These are phyloP conservation scores for Zygnema cylindricum DNA, from an alignment of 139 green algal genomes.

Conservation along the genomic window DNA sequence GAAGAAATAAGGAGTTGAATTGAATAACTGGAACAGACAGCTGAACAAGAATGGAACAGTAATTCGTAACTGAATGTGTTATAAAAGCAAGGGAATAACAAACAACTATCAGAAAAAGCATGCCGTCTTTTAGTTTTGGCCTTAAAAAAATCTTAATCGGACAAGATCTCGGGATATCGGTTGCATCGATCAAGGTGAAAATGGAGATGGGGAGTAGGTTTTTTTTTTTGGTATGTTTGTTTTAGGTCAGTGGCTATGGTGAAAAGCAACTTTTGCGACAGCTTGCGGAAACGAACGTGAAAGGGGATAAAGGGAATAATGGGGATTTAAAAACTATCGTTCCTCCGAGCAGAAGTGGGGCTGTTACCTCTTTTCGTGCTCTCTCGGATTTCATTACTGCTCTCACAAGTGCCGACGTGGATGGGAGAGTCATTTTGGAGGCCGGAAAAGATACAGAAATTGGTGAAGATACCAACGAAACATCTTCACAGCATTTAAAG, in stretches of 20 bases:
- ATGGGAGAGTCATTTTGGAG: conserved; percentile 84
- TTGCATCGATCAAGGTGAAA: not conserved
- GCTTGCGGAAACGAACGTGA: not conserved
- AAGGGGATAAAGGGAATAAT: not conserved
- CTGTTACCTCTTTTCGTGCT: conserved; percentile 69
- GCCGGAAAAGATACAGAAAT: not conserved
- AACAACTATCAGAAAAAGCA: not conserved
- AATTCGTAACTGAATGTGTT: not conserved
- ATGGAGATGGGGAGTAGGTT: not conserved
- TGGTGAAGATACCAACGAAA: not conserved
- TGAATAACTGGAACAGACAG: too few species aligned
- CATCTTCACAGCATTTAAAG: conserved; percentile 59
- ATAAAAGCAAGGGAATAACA: not conserved
- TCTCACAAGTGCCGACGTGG: conserved; percentile 80
- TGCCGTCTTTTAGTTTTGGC: not conserved
- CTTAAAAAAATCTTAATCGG: not conserved
- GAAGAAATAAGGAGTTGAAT: too few species aligned
- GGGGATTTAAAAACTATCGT: not conserved
- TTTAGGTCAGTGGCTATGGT: conserved; percentile 48
- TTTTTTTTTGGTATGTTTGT: not conserved
- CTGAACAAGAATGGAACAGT: not conserved
- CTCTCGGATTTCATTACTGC: conserved; percentile 76
- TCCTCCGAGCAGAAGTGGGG: conserved; percentile 34
- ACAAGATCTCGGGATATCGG: not conserved
- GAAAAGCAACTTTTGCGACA: conserved; percentile 38